phyloP scores from a whole-genome alignment of 2,329 filamentous ascomycete genomes.

The Orbilia blumenaviensis region DNA sequence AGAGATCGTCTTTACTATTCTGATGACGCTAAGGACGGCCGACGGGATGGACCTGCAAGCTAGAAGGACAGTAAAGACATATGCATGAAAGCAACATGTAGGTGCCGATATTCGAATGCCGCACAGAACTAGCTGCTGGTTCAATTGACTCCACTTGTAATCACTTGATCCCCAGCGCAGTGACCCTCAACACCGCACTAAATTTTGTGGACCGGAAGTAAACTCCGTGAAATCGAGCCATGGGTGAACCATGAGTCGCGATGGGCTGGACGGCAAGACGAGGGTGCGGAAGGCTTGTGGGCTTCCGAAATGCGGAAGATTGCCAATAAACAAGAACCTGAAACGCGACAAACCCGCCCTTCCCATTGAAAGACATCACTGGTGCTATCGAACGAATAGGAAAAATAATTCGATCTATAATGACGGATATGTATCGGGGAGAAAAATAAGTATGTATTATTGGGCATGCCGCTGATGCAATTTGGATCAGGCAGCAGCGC shows the following conservation, averaged over 20 bases:
- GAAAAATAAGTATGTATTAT: constrained; percentile 1
- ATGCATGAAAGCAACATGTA: constrained; percentile 6
- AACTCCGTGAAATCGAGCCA: constrained; percentile 16
- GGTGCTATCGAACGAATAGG: constrained; percentile 21
- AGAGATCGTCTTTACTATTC: background rate
- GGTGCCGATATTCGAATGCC: constrained; percentile 7
- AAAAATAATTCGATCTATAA: constrained; percentile 13
- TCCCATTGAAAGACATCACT: background rate
- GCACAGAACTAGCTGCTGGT: background rate
- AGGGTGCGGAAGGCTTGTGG: constrained; percentile 26
- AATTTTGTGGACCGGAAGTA: constrained; percentile 13
- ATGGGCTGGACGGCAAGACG: constrained; percentile 24
- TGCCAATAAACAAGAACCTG: background rate
- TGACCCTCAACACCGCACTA: constrained; percentile 2
- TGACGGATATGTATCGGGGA: constrained; percentile 16
- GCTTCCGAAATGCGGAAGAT: constrained; percentile 46
- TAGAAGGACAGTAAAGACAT: background rate
- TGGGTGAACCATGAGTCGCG: constrained; percentile 39
- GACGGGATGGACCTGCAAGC: background rate
- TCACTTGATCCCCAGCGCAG: constrained; percentile 21
- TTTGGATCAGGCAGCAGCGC: constrained; percentile 52
- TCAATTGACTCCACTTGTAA: background rate
- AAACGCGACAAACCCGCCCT: constrained; percentile 23
- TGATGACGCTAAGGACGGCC: background rate
- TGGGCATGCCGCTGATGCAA: constrained; percentile 25